phyloP scores from a whole-genome alignment of 2,329 filamentous ascomycete species.

The Alternaria brassicicola region DNA sequence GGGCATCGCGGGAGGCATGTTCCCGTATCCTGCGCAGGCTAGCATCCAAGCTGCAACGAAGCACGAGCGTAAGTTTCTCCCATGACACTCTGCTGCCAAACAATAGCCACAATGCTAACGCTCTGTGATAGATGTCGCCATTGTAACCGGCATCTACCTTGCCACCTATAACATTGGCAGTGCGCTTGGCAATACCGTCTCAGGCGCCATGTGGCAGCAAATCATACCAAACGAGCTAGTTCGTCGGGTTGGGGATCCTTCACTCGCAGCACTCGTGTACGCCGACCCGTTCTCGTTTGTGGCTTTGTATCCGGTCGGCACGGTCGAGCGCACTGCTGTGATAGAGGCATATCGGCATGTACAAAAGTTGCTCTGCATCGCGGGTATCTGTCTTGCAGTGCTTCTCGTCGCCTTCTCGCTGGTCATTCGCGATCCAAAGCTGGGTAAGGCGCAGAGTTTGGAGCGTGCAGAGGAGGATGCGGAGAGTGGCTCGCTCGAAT shows the following conservation, averaged over 20 bases:
- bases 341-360: constrained; percentile 55
- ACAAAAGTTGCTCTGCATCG: constrained; percentile 58
- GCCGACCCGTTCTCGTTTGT: constrained; percentile 51
- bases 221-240: constrained; percentile 53
- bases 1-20: constrained; percentile 68
- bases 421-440: constrained; percentile 54
- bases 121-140: constrained; percentile 57
- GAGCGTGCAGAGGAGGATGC: constrained; percentile 47
- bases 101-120: not conserved
- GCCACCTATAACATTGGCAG: constrained; percentile 68
- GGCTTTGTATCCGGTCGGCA: constrained; percentile 52
- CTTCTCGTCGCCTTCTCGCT: constrained; percentile 55
- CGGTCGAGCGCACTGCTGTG: constrained; percentile 51
- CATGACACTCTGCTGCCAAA: not conserved
- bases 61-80: constrained; percentile 49
- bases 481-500: not conserved
- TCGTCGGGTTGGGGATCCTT: constrained; percentile 49
- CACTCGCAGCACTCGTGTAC: constrained; percentile 51
- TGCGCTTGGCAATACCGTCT: constrained; percentile 65
- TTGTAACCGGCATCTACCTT: constrained; percentile 68
- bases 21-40: constrained; percentile 60
- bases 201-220: constrained; percentile 68
- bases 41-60: constrained; percentile 59
- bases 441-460: constrained; percentile 56
- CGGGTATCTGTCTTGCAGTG: constrained; percentile 58